Evolutionary conservation across 768 basidiomycete genomes (phyloP).

Genomic region (Lactarius hatsudake): DNA sequence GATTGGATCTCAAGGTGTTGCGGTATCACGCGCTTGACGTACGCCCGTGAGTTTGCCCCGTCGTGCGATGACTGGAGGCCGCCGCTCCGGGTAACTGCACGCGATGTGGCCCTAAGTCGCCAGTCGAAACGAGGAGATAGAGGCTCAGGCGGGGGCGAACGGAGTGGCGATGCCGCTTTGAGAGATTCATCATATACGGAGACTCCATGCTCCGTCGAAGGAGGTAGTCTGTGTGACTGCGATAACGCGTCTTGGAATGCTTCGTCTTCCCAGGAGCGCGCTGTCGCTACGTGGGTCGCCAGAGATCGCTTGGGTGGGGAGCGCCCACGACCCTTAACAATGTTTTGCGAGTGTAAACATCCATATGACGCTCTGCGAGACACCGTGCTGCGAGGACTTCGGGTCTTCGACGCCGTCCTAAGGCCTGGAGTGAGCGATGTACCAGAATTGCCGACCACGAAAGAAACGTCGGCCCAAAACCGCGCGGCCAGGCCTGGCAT

Average conservation of each 20-base stretch:
- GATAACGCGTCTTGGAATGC: slow-evolving; percentile 11
- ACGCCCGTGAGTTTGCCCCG: slow-evolving; percentile 27
- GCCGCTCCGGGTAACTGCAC: slow-evolving; percentile 26
- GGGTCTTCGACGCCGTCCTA: not conserved
- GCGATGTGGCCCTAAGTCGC: slow-evolving; percentile 53
- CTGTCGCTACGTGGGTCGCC: not conserved
- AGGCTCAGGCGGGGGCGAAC: not conserved
- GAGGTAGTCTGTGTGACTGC: not conserved
- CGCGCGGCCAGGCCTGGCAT: slow-evolving; percentile 12
- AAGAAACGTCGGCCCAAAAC: slow-evolving; percentile 21
- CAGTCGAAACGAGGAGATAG: slow-evolving; percentile 54
- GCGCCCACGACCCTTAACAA: not conserved
- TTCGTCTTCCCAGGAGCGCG: slow-evolving; percentile 11
- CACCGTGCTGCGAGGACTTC: not conserved
- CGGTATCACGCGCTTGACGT: slow-evolving; percentile 42
- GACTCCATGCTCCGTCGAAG: not conserved
- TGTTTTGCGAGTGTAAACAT: not conserved
- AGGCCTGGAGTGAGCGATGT: not conserved
- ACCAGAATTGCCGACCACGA: slow-evolving; percentile 16
- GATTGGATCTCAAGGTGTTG: slow-evolving; percentile 34
- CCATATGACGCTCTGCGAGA: not conserved
- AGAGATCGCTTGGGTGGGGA: slow-evolving; percentile 3
- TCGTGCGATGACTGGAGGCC: slow-evolving; percentile 21
- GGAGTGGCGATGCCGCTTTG: slow-evolving; percentile 12
- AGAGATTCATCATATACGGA: slow-evolving; percentile 8